phyloP scores from a whole-genome alignment of 345 rosid genomes.

The Rhodamnia argentea region DNA sequence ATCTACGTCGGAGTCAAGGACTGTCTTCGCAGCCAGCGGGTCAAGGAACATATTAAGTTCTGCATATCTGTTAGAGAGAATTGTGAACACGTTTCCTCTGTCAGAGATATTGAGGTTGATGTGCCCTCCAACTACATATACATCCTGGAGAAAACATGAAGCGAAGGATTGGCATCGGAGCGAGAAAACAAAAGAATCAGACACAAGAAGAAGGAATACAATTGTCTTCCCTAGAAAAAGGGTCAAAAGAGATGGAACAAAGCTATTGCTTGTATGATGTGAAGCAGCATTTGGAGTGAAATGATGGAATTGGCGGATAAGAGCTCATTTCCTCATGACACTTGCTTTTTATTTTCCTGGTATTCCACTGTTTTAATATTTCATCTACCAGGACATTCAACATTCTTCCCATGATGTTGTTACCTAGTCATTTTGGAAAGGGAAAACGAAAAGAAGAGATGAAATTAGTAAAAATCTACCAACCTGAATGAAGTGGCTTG shows the following conservation, averaged over 20 bases:
- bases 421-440: not conserved
- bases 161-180: not conserved
- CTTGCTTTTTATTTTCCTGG: not conserved
- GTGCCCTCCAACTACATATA: constrained; percentile 79
- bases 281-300: not conserved
- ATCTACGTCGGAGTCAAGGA: constrained; percentile 45
- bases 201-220: not conserved
- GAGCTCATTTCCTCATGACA: not conserved
- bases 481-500: constrained; percentile 49
- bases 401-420: not conserved
- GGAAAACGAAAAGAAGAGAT: not conserved
- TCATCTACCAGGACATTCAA: not conserved
- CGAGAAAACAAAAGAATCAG: not conserved
- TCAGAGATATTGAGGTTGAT: constrained; percentile 21
- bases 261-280: not conserved
- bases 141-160: constrained; percentile 35
- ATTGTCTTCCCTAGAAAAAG: not conserved
- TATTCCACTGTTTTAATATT: not conserved
- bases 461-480: not conserved
- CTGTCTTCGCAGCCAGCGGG: constrained; percentile 71
- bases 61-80: constrained; percentile 40
- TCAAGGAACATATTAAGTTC: constrained; percentile 91
- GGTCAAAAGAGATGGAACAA: not conserved
- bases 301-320: not conserved
- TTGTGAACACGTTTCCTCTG: constrained; percentile 44